These are phyloP conservation scores for Trichophyton schoenleinii DNA, from an alignment of 2,329 filamentous ascomycete genomes.

Conservation along the genomic window DNA sequence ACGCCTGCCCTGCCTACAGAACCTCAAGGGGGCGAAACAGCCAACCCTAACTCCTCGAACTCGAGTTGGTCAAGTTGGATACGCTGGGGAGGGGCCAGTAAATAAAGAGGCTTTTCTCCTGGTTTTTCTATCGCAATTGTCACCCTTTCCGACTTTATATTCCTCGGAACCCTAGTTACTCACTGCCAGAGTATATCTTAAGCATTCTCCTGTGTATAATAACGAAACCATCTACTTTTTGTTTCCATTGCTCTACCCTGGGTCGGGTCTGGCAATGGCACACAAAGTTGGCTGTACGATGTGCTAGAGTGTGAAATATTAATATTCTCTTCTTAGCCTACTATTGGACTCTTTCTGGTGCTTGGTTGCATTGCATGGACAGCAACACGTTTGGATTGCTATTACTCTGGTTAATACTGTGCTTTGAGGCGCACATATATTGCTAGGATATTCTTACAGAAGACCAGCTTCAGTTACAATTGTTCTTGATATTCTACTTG, in stretches of 20 bases:
- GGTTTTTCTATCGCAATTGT: background rate
- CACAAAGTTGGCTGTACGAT: background rate
- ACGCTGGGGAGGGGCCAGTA: background rate
- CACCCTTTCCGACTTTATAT: no score
- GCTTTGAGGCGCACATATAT: no score
- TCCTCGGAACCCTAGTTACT: background rate
- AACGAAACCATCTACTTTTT: background rate
- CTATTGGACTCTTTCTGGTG: background rate
- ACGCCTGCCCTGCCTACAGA: background rate
- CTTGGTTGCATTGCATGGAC: background rate
- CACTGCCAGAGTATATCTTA: background rate
- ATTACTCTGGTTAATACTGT: no score
- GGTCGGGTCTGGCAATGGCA: background rate
- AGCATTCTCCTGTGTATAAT: slow-evolving; percentile 1
- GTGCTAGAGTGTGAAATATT: background rate
- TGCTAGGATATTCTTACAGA: no score
- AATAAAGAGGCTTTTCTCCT: background rate
- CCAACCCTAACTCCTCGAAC: background rate
- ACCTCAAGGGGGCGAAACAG: background rate
- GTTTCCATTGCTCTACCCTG: background rate
- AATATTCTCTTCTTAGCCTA: background rate
- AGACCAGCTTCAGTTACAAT: no score
- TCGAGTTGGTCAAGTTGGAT: background rate
- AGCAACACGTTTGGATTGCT: no score
- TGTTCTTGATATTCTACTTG: background rate